A percentile compares a stretch with the other conserved stretches of the same genome.
Evolutionary conservation across 2,329 filamentous ascomycete genomes (phyloP).

Genomic region (Aspergillus ustus): DNA sequence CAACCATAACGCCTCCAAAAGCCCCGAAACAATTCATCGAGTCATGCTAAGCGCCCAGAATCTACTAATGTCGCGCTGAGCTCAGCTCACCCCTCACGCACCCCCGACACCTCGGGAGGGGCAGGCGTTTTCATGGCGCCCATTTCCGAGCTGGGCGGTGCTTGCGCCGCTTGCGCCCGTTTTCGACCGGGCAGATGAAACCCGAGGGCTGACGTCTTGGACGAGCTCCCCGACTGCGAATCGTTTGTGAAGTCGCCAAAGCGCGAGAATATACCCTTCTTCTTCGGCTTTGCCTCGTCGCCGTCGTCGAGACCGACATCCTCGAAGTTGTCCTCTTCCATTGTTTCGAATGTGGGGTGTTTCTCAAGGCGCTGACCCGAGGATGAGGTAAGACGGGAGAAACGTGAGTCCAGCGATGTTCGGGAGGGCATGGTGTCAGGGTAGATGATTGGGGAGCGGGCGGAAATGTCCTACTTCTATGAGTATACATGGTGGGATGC

Average conservation of each 20-base stretch:
- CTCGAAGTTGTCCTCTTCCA: constrained; percentile 81
- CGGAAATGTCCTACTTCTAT: constrained; percentile 73
- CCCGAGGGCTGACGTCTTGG: constrained; percentile 52
- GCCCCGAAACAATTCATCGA: constrained; percentile 1
- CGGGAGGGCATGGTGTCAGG: constrained; percentile 66
- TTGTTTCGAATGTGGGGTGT: constrained; percentile 57
- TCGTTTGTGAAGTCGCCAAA: constrained; percentile 66
- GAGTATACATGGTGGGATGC: constrained; percentile 18
- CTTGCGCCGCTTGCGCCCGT: constrained; percentile 70
- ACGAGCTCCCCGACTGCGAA: constrained; percentile 41
- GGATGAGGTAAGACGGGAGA: constrained; percentile 65
- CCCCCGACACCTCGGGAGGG: constrained; percentile 21
- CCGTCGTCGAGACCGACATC: constrained; percentile 88
- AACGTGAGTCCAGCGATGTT: constrained; percentile 79
- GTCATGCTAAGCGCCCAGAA: constrained; percentile 17
- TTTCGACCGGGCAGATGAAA: constrained; percentile 76
- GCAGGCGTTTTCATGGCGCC: constrained; percentile 60
- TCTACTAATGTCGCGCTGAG: background rate
- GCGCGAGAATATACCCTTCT: constrained; percentile 75
- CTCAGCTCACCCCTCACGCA: constrained; percentile 23
- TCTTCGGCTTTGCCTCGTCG: constrained; percentile 63
- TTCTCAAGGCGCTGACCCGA: constrained; percentile 63
- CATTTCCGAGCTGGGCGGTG: constrained; percentile 73
- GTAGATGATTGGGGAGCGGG: constrained; percentile 73
- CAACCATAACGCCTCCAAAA: background rate